These are phyloP conservation scores for Choiromyces venosus DNA, from an alignment of 495 filamentous ascomycete species.

Conservation along the genomic window DNA sequence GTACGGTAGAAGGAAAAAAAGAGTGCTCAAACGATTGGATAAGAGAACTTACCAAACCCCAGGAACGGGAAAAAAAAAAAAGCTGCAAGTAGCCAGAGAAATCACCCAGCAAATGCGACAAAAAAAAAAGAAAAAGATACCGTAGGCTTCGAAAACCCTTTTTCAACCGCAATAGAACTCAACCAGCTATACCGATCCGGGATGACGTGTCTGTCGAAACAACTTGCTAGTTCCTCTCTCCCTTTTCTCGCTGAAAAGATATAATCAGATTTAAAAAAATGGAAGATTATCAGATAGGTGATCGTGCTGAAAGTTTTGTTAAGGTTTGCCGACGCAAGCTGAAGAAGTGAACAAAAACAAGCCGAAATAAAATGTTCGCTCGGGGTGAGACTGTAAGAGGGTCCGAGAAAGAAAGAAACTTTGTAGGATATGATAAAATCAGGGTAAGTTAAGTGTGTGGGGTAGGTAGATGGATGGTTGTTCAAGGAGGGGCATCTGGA, in stretches of 20 bases:
- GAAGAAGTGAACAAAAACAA: not conserved
- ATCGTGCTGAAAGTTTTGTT: not conserved
- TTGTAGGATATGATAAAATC: not conserved
- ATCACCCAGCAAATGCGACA: not conserved
- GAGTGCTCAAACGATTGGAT: slow-evolving; percentile 29
- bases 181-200: not conserved
- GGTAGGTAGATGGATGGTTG: not conserved
- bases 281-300: not conserved
- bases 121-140: not conserved
- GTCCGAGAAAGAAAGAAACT: not conserved
- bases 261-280: not conserved
- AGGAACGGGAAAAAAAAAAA: slow-evolving; percentile 9
- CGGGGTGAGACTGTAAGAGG: not conserved
- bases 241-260: not conserved
- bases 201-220: not conserved
- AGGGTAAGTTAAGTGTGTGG: not conserved
- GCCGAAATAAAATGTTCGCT: not conserved
- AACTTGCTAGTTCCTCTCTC: not conserved
- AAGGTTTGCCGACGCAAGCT: not conserved
- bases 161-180: not conserved
- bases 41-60: slow-evolving; percentile 14
- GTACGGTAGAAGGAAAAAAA: not conserved
- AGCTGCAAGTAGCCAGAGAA: not conserved
- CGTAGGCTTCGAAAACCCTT: not conserved
- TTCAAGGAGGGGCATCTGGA: slow-evolving; percentile 26